Base-by-base conservation (phyloP, 2,329 filamentous ascomycete genomes). In the Leptographium flavum region DNA sequence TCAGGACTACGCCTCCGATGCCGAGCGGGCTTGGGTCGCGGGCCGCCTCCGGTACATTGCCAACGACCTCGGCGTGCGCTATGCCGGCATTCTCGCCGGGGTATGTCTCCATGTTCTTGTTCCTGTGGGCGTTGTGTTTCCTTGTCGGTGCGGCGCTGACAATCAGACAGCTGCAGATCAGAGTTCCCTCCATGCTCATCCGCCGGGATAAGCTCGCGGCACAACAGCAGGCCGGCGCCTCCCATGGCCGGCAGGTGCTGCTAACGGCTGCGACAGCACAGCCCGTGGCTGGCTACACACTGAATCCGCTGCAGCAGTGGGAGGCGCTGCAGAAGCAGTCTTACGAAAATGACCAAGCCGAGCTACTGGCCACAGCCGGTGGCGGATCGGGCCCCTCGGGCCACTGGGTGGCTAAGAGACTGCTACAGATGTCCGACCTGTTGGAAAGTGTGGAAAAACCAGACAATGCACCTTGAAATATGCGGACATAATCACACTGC, bases 181-280 rank as follows among this genome's bases (percentile, higher is more conserved):
- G 76, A 22, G 64, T 78, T 17, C 76, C 76, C 2, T 78, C 73
- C 1, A 79, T 79, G 75, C 64, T 78, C 49, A 77, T 80, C 56
- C 67, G 65, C 25, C 62, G 68, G 31, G 73, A 77, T 53, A 64
- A 64, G 5, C 57, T 74, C 10, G 63, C 73, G 61, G 63, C 65
- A 2, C 62, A 60, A 40, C 64, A 66, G 3, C 67, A 65, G 45
- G 61, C 63, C 6, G 56, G 60, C 42, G 60, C 61, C 11, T 28
- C 37, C 15, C 47, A 47, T 21, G 42, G 36, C 37, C 38, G 31
- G 23, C 13, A 67, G 52, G 68, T 65, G 56, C 53, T 69, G 27
- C 55, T 69, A n/a, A 45, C 51, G 13, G 65, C 66, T 3, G 19
- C 27, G 8, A 38, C 36, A 17, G 35, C 35, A n/a, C 28, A 15